Evolutionary conservation across 139 green algal genomes (phyloP), one percentile per base, ranked within the genome.

Genomic region (Dunaliella sp.): DNA sequence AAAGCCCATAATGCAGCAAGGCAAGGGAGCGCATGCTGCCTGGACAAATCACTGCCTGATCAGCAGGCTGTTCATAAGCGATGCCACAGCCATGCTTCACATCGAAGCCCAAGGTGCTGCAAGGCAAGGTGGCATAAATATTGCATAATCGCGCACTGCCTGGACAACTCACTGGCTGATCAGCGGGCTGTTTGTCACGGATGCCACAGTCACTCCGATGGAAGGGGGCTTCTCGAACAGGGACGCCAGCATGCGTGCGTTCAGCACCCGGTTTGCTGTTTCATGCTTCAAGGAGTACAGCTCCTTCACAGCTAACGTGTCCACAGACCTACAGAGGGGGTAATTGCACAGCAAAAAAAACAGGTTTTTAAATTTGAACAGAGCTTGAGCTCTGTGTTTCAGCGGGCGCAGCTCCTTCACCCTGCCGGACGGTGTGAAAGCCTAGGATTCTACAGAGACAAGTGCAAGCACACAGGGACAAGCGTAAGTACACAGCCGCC

Each of bases 271-370:
- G 83, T 94, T 95, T 81, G 38, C 80, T 21, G 85, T 92, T 84
- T 94, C 93, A 34, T 95, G 86, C 90, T 96, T 96, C 12, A 95
- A 80, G 0, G 80, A 83, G 77, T 92, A 93, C 58, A 96, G 90
- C 89, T 96, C 90, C 77, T 92, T 92, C 0, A 95, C 88, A 22
- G 86, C 89, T 32, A 96, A 87, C 22, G 90, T 96, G 85, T 96
- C 92, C 3, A 96, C 91, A 21, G 88, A 94, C 33, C 92, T 92
- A 58, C 57, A 72, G 34, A 24, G 36, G 25, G 35, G n/a, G n/a
- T n/a, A n/a, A n/a, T n/a, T n/a, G n/a, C n/a, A n/a, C n/a, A n/a
- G n/a, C n/a, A n/a, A n/a, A n/a, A n/a, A n/a, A n/a, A n/a, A n/a
- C n/a, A n/a, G n/a, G n/a, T n/a, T n/a, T n/a, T n/a, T n/a, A n/a